Evolutionary conservation across 495 filamentous ascomycete species (phyloP), one percentile per base, ranked within the genome.

Genomic region (Lentithecium fluviatile): DNA sequence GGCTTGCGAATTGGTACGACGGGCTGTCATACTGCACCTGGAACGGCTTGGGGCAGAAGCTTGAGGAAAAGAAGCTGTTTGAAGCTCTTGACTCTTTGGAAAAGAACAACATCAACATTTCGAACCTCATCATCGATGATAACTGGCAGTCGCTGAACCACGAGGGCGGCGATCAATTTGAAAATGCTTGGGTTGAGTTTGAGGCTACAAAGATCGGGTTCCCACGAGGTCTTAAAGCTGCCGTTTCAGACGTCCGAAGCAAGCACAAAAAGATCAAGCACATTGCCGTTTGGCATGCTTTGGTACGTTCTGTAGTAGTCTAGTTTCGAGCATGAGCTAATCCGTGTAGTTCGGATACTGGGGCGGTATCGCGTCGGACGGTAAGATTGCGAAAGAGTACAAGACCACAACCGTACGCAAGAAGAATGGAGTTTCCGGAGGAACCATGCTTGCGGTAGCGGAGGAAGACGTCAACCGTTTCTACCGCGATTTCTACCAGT

Each of bases 201-300:
- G 92, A 97, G 70, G 94, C 91, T 4, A 88, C 96, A 52, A 78
- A 83, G 17, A 75, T 81, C 61, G 83, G 85, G 4, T 98, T 98
- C 58, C 94, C 94, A 0, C 74, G 78, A 6, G 94, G 94, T 1
- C 75, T 98, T 10, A 85, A 85, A 64, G 77, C 83, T 7, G 83
- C 86, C 1, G 78, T 91, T 0, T 72, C 76, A 15, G 75, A 79
- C 4, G 91, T 97, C 52, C 85, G 89, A 8, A 76, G 78, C 26
- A 79, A 79, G 45, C 83, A 90, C 68, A 84, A 83, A 15, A 85
- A 84, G 57, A 88, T 98, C 46, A 78, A 86, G 62, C 86, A 96
- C 67, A 80, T 98, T 32, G 90, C 88, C 15, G 92, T 98, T 11
- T 98, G 94, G 94, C 94, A 98, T 76, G 88, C 94, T 2, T 77